phyloP scores from a whole-genome alignment of 2,329 filamentous ascomycete species.

The Truncatella angustata region DNA sequence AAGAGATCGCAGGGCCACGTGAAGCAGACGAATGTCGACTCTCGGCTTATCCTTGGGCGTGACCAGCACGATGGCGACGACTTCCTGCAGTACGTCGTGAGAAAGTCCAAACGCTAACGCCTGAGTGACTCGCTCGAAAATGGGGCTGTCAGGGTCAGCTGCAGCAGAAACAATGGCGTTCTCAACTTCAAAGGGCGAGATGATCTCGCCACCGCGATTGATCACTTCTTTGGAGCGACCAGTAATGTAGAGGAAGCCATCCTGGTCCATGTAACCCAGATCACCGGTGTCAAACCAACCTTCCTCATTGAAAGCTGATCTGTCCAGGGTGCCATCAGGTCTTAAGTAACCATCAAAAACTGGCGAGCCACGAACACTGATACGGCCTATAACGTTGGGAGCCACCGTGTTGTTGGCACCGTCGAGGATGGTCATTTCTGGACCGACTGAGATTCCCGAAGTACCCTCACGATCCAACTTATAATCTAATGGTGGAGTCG shows the following conservation, averaged over 20 bases:
- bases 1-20: conserved; percentile 42
- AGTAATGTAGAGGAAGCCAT: conserved; percentile 53
- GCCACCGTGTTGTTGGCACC: conserved; percentile 30
- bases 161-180: conserved; percentile 51
- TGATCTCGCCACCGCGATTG: conserved; percentile 57
- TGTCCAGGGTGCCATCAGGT: conserved; percentile 40
- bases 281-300: conserved; percentile 58
- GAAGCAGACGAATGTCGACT: conserved; percentile 47
- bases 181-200: conserved; percentile 59
- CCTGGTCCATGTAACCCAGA: conserved; percentile 48
- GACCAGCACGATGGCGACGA: conserved; percentile 52
- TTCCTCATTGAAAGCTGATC: conserved; percentile 41
- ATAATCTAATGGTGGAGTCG: conserved; percentile 52
- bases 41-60: conserved; percentile 41
- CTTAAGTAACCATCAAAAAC: conserved; percentile 50
- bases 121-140: conserved; percentile 45
- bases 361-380: conserved; percentile 50
- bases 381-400: conserved; percentile 40
- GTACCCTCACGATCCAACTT: conserved; percentile 50
- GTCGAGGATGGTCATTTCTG: conserved; percentile 49
- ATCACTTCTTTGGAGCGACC: conserved; percentile 57
- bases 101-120: conserved; percentile 52
- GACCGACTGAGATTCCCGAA: conserved; percentile 50
- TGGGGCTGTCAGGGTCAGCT: conserved; percentile 36
- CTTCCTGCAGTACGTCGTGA: conserved; percentile 54